These are phyloP conservation scores for Gautieria morchelliformis DNA, from an alignment of 768 basidiomycete species.

Conservation along the genomic window DNA sequence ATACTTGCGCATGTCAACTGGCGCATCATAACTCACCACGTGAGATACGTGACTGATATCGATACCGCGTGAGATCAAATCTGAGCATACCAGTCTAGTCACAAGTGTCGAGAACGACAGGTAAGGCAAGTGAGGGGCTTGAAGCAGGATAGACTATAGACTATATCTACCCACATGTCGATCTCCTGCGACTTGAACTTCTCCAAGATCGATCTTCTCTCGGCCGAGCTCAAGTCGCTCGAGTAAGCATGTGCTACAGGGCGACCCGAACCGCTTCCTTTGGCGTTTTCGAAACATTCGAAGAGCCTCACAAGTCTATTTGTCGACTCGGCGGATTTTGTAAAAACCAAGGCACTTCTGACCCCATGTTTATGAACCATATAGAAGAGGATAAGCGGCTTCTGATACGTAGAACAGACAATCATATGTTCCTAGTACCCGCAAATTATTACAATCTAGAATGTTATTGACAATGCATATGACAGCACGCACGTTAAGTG, in stretches of 20 bases:
- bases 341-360: conserved; percentile 79
- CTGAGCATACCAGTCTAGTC: conserved; percentile 84
- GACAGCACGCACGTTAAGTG: conserved; percentile 47
- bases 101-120: not conserved
- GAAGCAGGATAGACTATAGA: not conserved
- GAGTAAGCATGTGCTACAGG: conserved; percentile 68
- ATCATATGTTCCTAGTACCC: conserved; percentile 72
- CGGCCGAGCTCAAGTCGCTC: conserved; percentile 65
- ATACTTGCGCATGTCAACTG: conserved; percentile 97
- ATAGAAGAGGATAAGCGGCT: conserved; percentile 85
- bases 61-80: conserved; percentile 91
- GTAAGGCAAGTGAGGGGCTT: not conserved
- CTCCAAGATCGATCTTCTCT: conserved; percentile 69
- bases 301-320: conserved; percentile 72
- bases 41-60: conserved; percentile 89
- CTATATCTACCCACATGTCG: conserved; percentile 51
- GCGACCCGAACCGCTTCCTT: conserved; percentile 11
- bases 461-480: not conserved
- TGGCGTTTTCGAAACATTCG: conserved; percentile 63
- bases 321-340: conserved; percentile 93
- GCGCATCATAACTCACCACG: conserved; percentile 92
- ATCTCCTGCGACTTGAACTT: conserved; percentile 75
- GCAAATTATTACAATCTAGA: not conserved
- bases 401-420: conserved; percentile 65
- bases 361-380: conserved; percentile 59